Conservation (phyloP, 163 green algal genomes). For the Chlamydomonas reinhardtii region DNA sequence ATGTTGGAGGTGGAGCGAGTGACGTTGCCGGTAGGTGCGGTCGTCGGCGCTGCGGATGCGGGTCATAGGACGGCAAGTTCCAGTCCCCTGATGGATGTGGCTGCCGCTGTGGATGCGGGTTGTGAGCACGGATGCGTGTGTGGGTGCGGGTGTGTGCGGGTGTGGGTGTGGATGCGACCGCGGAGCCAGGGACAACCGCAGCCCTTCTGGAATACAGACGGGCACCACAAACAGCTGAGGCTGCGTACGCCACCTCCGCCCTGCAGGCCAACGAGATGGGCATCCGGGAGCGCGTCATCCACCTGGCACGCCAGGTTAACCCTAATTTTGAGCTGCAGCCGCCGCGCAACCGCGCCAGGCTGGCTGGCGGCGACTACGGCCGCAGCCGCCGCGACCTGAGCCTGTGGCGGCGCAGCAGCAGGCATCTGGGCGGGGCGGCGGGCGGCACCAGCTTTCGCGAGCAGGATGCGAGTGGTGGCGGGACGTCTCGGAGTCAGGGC, state of each 20-base stretch:
- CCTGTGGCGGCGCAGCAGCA: background rate
- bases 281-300: conserved; percentile 19
- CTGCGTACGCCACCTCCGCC: no score
- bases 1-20: conserved; percentile 33
- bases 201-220: no score
- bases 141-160: no score
- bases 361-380: no score
- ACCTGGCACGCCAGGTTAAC: conserved; percentile 27
- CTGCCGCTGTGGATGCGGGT: background rate
- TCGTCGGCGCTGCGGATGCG: background rate
- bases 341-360: background rate
- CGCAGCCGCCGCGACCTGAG: conserved; percentile 7
- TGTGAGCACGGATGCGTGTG: background rate
- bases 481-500: no score
- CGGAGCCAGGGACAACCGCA: no score
- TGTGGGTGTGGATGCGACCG: no score
- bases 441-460: no score
- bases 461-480: no score
- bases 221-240: no score
- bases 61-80: no score
- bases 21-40: conserved; percentile 10
- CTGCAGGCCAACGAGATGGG: conserved; percentile 24
- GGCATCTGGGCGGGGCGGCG: background rate
- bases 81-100: no score
- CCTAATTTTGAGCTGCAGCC: conserved; percentile 12